Percentiles rank a stretch among this genome's conserved stretches.
Evolutionary conservation across 371 early-diverging fungal genomes (phyloP).

Genomic region (Blastocladiella emersonii): DNA sequence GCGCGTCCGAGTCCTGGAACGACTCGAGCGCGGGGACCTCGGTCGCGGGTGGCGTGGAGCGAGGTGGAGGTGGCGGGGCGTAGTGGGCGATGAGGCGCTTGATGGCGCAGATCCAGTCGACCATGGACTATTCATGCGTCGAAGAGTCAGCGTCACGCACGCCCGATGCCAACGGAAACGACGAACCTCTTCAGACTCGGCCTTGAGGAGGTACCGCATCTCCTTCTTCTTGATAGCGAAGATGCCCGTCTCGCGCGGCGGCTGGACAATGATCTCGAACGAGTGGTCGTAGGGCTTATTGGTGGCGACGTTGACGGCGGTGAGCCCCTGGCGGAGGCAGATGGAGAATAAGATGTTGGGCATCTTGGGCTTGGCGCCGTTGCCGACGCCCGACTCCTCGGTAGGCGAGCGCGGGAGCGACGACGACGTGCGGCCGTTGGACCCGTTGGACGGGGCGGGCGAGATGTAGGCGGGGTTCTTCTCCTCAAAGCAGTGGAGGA

Average conservation of each 20-base stretch:
- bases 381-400: background rate
- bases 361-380: background rate
- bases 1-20: too few relatives aligned
- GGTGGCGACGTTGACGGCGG: background rate
- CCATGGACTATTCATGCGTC: background rate
- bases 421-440: background rate
- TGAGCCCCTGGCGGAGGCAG: background rate
- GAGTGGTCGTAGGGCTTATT: background rate
- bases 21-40: too few relatives aligned
- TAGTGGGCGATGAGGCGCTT: background rate
- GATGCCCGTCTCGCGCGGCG: background rate
- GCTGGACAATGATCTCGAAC: background rate
- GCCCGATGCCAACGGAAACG: too few relatives aligned
- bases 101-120: background rate
- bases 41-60: too few relatives aligned
- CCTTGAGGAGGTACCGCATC: background rate
- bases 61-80: too few relatives aligned
- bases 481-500: slow-evolving; percentile 5
- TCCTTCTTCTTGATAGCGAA: background rate
- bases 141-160: too few relatives aligned
- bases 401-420: background rate
- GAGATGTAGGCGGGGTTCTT: background rate
- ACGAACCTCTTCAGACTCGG: background rate
- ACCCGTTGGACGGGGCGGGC: background rate
- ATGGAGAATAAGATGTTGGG: background rate